Evolutionary conservation across 768 basidiomycete genomes (phyloP).

Genomic region (Mycena filopes): DNA sequence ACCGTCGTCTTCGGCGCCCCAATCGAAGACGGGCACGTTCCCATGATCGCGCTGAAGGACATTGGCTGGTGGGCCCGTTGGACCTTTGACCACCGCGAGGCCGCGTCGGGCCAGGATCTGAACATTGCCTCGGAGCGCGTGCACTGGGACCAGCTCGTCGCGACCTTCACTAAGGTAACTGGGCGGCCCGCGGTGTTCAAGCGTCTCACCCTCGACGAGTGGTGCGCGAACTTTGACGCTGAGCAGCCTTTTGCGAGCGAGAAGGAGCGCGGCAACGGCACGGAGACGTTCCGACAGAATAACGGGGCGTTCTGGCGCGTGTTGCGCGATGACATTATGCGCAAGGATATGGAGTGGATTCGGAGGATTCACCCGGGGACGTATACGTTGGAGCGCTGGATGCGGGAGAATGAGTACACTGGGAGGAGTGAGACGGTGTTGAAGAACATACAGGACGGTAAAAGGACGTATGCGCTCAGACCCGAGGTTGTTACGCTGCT

Average conservation of each 20-base stretch:
- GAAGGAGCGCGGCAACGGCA: constrained; percentile 8
- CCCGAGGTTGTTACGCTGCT: neutral
- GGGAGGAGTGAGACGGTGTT: constrained; percentile 25
- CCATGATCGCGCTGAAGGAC: constrained; percentile 50
- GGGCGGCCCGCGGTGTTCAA: constrained; percentile 13
- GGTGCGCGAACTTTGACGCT: neutral
- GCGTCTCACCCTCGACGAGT: neutral
- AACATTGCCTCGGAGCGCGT: constrained; percentile 48
- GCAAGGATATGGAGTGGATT: constrained; percentile 48
- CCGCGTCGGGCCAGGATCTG: constrained; percentile 48
- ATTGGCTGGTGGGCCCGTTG: constrained; percentile 47
- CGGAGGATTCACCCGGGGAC: constrained; percentile 40
- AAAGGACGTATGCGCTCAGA: neutral
- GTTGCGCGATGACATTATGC: constrained; percentile 45
- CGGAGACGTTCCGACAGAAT: constrained; percentile 36
- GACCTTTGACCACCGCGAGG: constrained; percentile 35
- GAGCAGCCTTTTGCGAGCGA: constrained; percentile 26
- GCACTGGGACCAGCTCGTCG: constrained; percentile 46
- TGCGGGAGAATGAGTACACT: constrained; percentile 40
- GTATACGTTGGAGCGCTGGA: constrained; percentile 46
- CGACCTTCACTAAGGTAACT: constrained; percentile 27
- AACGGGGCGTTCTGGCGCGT: constrained; percentile 45
- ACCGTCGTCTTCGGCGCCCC: constrained; percentile 51
- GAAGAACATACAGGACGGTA: constrained; percentile 21
- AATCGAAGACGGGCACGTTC: constrained; percentile 45